Base-by-base conservation (phyloP, 768 basidiomycete genomes). In the Hypholoma fasciculare region DNA sequence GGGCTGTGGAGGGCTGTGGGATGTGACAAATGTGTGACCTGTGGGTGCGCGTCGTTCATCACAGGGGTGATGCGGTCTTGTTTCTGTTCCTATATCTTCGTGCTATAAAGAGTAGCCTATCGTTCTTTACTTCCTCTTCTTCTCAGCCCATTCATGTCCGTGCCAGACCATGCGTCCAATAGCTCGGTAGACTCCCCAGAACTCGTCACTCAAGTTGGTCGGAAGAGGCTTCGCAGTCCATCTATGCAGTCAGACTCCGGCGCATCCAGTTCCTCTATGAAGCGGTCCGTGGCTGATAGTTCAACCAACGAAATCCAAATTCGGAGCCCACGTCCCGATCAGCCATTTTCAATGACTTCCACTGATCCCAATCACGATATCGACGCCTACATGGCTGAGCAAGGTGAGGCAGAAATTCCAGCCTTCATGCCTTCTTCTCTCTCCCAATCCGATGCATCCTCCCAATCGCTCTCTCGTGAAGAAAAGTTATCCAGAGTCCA, bases 241-340 rank as follows among this genome's bases (percentile, higher is more conserved):
- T 91, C 90, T 38, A 88, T 88, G 85, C 79, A 88, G 68, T 90
- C 90, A 47, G 83, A 85, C 68, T 90, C 89, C 49, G 83, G 83
- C 65, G 76, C 81, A 55, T 86, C 86, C 58, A 83, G 82, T 26
- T 86, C 89, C 23, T 93, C 90, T 27, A 77, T 86, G 60, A 96
- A 95, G 77, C 88, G 93, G 61, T 82, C 90, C 17, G 84, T 83
- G 55, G 90, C 92, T 20, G 89, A 91, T 69, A 85, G 80, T 50
- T 79, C 81, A 60, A 67, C 78, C 59, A 71, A 75, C 57, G 78
- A 83, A 59, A 71, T 74, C 49, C 60, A 66, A 44, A 52, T 70
- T 62, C 73, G 73, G 60, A 76, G 73, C 58, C 73, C 75, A 43
- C 72, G 68, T 55, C 60, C 74, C 44, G 79, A 81, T 69, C 75